Conservation (phyloP, 2,329 filamentous ascomycete genomes). For the Fusarium lateritium region DNA sequence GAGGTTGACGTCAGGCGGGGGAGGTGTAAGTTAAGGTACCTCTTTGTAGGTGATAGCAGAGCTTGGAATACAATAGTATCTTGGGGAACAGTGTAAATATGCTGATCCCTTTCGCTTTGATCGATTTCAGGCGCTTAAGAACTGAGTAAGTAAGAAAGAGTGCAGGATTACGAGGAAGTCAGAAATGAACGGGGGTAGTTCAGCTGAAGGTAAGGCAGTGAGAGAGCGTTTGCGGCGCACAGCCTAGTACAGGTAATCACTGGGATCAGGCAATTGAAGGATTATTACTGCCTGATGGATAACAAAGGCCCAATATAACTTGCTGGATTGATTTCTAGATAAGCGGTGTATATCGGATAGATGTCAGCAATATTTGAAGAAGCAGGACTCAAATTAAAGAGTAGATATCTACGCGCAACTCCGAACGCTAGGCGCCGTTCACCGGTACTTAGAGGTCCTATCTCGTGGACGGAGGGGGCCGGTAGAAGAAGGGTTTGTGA, state of each 20-base stretch:
- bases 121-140: neutral
- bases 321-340: neutral
- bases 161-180: slow-evolving; percentile 6
- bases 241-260: slow-evolving; percentile 28
- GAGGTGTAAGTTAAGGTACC: neutral
- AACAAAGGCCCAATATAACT: slow-evolving; percentile 1
- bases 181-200: neutral
- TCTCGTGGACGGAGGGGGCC: slow-evolving; percentile 24
- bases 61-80: neutral
- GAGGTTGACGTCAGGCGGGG: slow-evolving; percentile 39
- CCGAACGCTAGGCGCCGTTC: slow-evolving; percentile 34
- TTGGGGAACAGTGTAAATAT: neutral
- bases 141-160: slow-evolving; percentile 1
- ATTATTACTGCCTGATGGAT: neutral
- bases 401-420: slow-evolving; percentile 13
- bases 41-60: neutral
- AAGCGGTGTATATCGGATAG: slow-evolving; percentile 1
- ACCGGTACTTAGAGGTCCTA: slow-evolving; percentile 14
- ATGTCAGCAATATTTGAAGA: neutral
- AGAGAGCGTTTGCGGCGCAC: slow-evolving; percentile 12
- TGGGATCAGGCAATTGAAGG: slow-evolving; percentile 5
- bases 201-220: slow-evolving; percentile 25
- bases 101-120: neutral
- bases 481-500: neutral
- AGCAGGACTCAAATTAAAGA: neutral